Percentiles rank a stretch among this genome's conserved stretches.
These are phyloP conservation scores for Monosporozyma aerobia DNA, from an alignment of 805 yeast species.

Conservation along the genomic window DNA sequence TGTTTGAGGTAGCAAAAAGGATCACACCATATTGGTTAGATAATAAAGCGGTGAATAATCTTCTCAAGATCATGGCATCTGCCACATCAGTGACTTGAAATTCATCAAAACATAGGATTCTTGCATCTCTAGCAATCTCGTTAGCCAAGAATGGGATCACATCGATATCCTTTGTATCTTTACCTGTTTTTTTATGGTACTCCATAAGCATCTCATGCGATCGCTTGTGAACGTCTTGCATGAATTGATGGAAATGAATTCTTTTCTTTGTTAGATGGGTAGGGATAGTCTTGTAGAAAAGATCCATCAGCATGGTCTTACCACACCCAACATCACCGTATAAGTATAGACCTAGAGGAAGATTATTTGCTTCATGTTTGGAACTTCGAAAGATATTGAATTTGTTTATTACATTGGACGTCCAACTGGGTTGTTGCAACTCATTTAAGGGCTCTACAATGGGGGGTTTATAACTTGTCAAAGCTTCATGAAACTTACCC, in stretches of 20 bases:
- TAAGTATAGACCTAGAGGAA: slow-evolving; percentile 76
- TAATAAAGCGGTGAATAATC: slow-evolving; percentile 58
- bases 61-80: slow-evolving; percentile 89
- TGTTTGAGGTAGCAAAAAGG: slow-evolving; percentile 86
- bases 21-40: slow-evolving; percentile 74
- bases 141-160: slow-evolving; percentile 77
- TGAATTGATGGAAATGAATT: slow-evolving; percentile 92
- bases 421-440: slow-evolving; percentile 31
- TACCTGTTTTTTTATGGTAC: slow-evolving; percentile 28
- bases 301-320: slow-evolving; percentile 95
- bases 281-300: slow-evolving; percentile 82
- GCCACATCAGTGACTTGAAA: slow-evolving; percentile 98
- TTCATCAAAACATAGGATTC: slow-evolving; percentile 89
- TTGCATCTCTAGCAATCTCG: slow-evolving; percentile 66
- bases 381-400: not conserved
- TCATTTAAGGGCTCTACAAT: slow-evolving; percentile 14
- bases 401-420: not conserved
- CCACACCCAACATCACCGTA: slow-evolving; percentile 99
- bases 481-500: slow-evolving; percentile 46
- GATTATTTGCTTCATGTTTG: not conserved
- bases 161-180: slow-evolving; percentile 47
- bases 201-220: slow-evolving; percentile 62
- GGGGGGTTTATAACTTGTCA: slow-evolving; percentile 55
- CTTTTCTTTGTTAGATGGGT: slow-evolving; percentile 65
- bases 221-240: slow-evolving; percentile 87